Evolutionary conservation across 2,329 filamentous ascomycete genomes (phyloP).

Genomic region (Pseudocercospora vitis): DNA sequence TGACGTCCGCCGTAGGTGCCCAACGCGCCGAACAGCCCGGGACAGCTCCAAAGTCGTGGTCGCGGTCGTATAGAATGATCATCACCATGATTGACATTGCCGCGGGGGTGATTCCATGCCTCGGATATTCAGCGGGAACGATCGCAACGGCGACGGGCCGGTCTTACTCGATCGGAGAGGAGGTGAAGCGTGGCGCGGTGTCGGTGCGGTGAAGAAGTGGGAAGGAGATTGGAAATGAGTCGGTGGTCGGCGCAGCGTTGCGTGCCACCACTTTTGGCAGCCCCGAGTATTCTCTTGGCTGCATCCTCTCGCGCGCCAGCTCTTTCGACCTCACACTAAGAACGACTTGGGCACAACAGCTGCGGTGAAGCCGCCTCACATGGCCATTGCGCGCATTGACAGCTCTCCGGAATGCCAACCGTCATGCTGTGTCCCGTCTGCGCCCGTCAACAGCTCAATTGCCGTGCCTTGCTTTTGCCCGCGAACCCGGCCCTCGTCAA

Average conservation of each 20-base stretch:
- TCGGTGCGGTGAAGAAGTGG: background rate
- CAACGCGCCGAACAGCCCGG: slow-evolving; percentile 10
- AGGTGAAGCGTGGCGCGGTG: background rate
- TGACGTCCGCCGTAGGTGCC: slow-evolving; percentile 9
- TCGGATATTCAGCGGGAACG: background rate
- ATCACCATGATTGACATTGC: background rate
- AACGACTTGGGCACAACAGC: slow-evolving; percentile 4
- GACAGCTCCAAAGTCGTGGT: background rate
- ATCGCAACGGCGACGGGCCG: background rate
- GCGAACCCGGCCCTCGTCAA: slow-evolving; percentile 15
- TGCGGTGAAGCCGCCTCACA: slow-evolving; percentile 15
- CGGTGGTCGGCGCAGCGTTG: background rate
- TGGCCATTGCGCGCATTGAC: slow-evolving; percentile 20
- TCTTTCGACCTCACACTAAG: slow-evolving; percentile 7
- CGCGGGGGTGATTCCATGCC: background rate
- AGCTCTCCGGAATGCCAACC: slow-evolving; percentile 17
- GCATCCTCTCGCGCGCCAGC: background rate
- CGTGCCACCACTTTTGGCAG: background rate
- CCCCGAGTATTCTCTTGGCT: background rate
- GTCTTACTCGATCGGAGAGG: background rate
- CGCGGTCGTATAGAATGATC: background rate
- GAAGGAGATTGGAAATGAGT: background rate
- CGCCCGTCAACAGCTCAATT: slow-evolving; percentile 11
- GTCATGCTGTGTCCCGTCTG: slow-evolving; percentile 18
- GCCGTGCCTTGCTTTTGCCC: slow-evolving; percentile 22